phyloP scores from a whole-genome alignment of 768 basidiomycete species.

The Coprinellus micaceus region DNA sequence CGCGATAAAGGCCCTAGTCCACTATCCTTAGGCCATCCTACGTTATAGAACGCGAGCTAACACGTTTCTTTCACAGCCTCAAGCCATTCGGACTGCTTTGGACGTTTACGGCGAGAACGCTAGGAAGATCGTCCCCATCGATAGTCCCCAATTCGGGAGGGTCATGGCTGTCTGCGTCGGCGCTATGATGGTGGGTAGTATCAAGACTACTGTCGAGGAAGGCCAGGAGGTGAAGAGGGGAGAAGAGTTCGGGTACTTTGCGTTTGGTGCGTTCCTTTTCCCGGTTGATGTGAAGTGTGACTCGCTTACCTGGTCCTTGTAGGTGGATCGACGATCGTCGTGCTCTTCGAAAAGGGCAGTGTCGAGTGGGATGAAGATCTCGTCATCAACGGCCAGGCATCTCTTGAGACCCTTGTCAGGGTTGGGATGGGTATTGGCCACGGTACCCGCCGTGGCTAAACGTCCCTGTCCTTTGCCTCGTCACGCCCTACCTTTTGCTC shows the following conservation, averaged over 20 bases:
- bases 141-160: constrained; percentile 83
- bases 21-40: too few relatives aligned
- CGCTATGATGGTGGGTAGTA: constrained; percentile 95
- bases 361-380: constrained; percentile 93
- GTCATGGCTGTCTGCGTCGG: constrained; percentile 92
- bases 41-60: too few relatives aligned
- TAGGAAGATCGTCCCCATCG: constrained; percentile 88
- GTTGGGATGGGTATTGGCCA: constrained; percentile 83
- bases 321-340: constrained; percentile 92
- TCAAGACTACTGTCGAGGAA: constrained; percentile 81
- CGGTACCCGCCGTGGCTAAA: not conserved
- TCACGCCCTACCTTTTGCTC: not conserved
- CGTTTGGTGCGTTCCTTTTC: constrained; percentile 65
- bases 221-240: constrained; percentile 79
- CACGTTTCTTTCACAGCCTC: constrained; percentile 56
- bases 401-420: constrained; percentile 86
- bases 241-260: constrained; percentile 92
- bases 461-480: not conserved
- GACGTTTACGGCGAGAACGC: constrained; percentile 96
- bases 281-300: not conserved
- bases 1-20: too few relatives aligned
- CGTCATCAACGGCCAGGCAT: constrained; percentile 75
- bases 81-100: constrained; percentile 86
- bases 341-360: constrained; percentile 80
- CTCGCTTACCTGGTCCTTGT: not conserved